A percentile compares a stretch with the other conserved stretches of the same genome.
Conservation (phyloP, 441 rosid species). For the Hura crepitans region DNA sequence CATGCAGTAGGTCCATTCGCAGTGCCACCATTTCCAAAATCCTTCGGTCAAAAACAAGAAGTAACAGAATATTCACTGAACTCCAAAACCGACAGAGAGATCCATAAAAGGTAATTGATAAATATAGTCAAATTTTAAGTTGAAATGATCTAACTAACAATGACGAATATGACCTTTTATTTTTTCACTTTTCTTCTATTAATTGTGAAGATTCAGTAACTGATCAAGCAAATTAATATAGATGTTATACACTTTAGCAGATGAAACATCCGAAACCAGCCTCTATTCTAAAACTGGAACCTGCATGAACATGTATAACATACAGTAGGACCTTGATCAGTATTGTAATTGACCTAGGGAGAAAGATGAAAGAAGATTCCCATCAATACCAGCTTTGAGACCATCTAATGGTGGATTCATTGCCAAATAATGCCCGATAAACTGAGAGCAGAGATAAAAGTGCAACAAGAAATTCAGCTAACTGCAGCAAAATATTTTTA, state of each 20-base stretch:
- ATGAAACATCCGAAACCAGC: background rate
- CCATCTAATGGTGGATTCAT: background rate
- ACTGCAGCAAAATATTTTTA: background rate
- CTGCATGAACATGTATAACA: background rate
- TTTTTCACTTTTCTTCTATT: background rate
- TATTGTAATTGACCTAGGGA: background rate
- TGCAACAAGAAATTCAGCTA: background rate
- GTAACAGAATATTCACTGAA: conserved; percentile 8
- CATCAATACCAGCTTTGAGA: background rate
- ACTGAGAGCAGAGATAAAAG: background rate
- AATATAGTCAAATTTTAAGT: background rate
- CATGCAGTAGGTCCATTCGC: conserved; percentile 50
- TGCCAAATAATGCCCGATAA: background rate
- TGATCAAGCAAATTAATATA: background rate
- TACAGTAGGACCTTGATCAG: background rate
- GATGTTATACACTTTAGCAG: background rate
- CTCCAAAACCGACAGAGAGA: background rate
- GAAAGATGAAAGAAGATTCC: background rate
- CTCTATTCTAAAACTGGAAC: background rate
- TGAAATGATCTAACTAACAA: background rate
- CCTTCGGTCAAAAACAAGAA: conserved; percentile 47
- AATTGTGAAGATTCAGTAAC: too few relatives aligned
- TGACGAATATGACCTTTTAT: background rate
- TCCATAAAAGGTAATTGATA: background rate
- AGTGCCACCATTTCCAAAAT: conserved; percentile 69